Conservation (phyloP, 164 flowering plant species). For the Umbellularia californica region DNA sequence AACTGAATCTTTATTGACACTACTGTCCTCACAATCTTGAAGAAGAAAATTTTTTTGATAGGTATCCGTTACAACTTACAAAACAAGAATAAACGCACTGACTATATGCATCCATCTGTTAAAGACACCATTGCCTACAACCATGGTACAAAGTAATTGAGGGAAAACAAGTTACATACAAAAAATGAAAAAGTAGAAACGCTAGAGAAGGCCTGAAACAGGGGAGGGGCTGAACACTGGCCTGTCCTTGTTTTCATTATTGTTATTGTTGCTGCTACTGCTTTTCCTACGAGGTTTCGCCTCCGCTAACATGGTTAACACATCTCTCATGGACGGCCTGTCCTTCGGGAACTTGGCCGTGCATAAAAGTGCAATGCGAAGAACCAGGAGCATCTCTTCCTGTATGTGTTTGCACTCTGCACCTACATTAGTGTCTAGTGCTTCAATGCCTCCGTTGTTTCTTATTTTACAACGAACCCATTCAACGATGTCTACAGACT, state of each 20-base stretch:
- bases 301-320: constrained; percentile 83
- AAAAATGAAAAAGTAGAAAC: neutral
- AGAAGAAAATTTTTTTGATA: neutral
- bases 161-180: neutral
- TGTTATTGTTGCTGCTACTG: constrained; percentile 35
- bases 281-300: constrained; percentile 92
- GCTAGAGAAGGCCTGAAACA: constrained; percentile 50
- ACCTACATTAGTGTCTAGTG: constrained; percentile 59
- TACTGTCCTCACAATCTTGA: neutral
- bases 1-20: neutral
- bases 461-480: constrained; percentile 65
- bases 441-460: constrained; percentile 46
- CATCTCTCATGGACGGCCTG: constrained; percentile 96
- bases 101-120: constrained; percentile 3
- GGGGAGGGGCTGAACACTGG: constrained; percentile 71
- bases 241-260: constrained; percentile 36
- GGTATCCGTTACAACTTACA: neutral
- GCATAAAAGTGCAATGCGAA: constrained; percentile 81
- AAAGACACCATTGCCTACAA: neutral
- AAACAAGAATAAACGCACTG: neutral
- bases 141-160: neutral
- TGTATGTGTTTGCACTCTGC: constrained; percentile 62
- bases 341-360: constrained; percentile 88
- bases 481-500: constrained; percentile 63
- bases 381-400: constrained; percentile 92